Evolutionary conservation across 371 early-diverging fungal genomes (phyloP).

Genomic region (Phascolomyces articulosus): DNA sequence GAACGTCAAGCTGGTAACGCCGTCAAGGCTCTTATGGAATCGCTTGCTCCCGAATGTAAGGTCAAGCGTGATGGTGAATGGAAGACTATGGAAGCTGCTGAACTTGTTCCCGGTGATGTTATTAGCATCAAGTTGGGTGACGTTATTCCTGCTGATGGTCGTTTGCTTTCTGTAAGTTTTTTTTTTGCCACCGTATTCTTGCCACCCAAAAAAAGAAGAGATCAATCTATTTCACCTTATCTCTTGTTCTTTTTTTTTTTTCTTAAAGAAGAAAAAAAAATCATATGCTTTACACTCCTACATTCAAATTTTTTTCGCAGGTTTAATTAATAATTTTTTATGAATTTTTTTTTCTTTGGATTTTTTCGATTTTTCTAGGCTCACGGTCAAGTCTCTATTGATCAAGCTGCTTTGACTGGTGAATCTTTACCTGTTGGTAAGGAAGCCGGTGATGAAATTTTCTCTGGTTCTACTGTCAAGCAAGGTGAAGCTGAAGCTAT

Average conservation of each 20-base stretch:
- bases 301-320: too few relatives aligned
- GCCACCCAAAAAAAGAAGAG: background rate
- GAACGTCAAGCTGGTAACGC: constrained; percentile 76
- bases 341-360: constrained; percentile 3
- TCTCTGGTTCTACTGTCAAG: constrained; percentile 82
- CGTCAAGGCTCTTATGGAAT: constrained; percentile 72
- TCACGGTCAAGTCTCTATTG: constrained; percentile 57
- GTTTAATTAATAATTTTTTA: background rate
- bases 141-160: constrained; percentile 75
- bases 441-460: constrained; percentile 66
- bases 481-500: constrained; percentile 87
- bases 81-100: constrained; percentile 50
- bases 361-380: constrained; percentile 19
- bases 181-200: background rate
- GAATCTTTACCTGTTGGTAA: constrained; percentile 76
- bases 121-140: constrained; percentile 72
- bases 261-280: too few relatives aligned
- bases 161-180: constrained; percentile 42
- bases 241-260: background rate
- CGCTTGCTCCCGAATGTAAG: constrained; percentile 71
- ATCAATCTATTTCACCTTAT: too few relatives aligned
- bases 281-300: too few relatives aligned
- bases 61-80: constrained; percentile 58
- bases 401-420: constrained; percentile 83
- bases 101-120: constrained; percentile 74